Evolutionary conservation across 2,329 filamentous ascomycete species (phyloP).

Genomic region (Penicillium decumbens): DNA sequence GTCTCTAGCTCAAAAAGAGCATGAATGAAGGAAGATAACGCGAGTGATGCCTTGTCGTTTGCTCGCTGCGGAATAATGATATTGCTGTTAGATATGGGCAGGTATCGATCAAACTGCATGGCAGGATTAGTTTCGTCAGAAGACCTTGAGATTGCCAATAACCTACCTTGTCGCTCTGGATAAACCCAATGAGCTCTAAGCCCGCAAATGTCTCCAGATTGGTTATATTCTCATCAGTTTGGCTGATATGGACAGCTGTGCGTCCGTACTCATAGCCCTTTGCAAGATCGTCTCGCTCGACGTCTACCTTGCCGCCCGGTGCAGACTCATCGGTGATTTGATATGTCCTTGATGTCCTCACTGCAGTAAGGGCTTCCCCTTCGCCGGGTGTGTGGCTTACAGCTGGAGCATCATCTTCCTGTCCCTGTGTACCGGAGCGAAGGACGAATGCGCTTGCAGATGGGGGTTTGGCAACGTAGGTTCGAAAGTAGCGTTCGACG

Average conservation of each 20-base stretch:
- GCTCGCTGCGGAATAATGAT: constrained; percentile 71
- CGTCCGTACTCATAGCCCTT: constrained; percentile 92
- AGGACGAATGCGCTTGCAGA: constrained; percentile 72
- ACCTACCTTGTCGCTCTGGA: constrained; percentile 64
- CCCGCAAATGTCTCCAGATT: constrained; percentile 71
- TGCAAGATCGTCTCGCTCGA: constrained; percentile 77
- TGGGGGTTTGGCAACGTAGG: constrained; percentile 68
- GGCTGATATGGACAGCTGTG: constrained; percentile 82
- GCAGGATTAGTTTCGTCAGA: neutral
- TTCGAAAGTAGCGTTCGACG: constrained; percentile 86
- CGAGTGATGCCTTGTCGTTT: constrained; percentile 77
- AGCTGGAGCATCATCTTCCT: constrained; percentile 40
- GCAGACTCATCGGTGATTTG: constrained; percentile 69
- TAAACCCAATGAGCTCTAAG: constrained; percentile 82
- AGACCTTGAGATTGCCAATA: neutral
- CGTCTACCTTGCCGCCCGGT: constrained; percentile 73
- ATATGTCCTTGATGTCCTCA: constrained; percentile 76
- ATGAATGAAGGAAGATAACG: constrained; percentile 83
- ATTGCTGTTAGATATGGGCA: constrained; percentile 76
- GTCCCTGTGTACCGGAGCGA: constrained; percentile 43
- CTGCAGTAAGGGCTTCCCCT: constrained; percentile 54
- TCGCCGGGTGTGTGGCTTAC: constrained; percentile 29
- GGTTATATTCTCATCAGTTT: constrained; percentile 83
- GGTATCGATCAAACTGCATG: constrained; percentile 69
- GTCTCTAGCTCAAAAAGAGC: constrained; percentile 79